A percentile compares a stretch with the other conserved stretches of the same genome.
These are phyloP conservation scores for Taphrina populina DNA, from an alignment of 1,139 yeast species.

Conservation along the genomic window DNA sequence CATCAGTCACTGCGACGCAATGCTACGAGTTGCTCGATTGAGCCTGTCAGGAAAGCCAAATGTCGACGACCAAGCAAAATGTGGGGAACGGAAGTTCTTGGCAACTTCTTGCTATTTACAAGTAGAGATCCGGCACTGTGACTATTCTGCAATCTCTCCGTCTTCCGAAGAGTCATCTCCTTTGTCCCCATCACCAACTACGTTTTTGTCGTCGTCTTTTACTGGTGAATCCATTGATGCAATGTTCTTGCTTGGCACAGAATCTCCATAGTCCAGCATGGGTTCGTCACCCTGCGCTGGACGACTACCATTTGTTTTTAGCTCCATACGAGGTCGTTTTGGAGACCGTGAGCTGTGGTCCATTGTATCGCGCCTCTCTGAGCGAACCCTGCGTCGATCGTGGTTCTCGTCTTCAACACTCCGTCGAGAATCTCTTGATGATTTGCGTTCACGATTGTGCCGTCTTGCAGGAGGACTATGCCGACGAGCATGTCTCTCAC, in stretches of 20 bases:
- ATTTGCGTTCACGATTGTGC: slow-evolving; percentile 6
- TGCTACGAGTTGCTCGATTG: too few relatives aligned
- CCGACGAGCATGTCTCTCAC: slow-evolving; percentile 15
- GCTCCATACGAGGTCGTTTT: slow-evolving; percentile 4
- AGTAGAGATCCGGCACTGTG: too few relatives aligned
- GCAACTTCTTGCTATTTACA: too few relatives aligned
- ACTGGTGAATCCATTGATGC: not conserved
- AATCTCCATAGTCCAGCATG: slow-evolving; percentile 5
- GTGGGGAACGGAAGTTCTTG: too few relatives aligned
- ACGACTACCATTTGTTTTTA: not conserved
- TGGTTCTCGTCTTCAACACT: slow-evolving; percentile 4
- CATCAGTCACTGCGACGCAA: too few relatives aligned
- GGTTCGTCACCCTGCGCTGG: slow-evolving; percentile 2
- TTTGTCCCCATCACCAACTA: not conserved
- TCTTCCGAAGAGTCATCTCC: slow-evolving; percentile 25
- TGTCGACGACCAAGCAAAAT: too few relatives aligned
- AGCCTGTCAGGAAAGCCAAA: too few relatives aligned
- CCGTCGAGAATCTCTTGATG: slow-evolving; percentile 5
- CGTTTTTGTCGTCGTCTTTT: not conserved
- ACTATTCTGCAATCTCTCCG: slow-evolving; percentile 31
- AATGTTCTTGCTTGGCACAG: not conserved
- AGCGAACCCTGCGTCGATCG: slow-evolving; percentile 10
- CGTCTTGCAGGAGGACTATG: slow-evolving; percentile 8
- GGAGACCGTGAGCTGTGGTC: slow-evolving; percentile 10
- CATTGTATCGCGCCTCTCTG: slow-evolving; percentile 1